Evolutionary conservation across 1,284 basidiomycete species (phyloP), one percentile per base, ranked within the genome.

Genomic region (Malassezia psittaci): DNA sequence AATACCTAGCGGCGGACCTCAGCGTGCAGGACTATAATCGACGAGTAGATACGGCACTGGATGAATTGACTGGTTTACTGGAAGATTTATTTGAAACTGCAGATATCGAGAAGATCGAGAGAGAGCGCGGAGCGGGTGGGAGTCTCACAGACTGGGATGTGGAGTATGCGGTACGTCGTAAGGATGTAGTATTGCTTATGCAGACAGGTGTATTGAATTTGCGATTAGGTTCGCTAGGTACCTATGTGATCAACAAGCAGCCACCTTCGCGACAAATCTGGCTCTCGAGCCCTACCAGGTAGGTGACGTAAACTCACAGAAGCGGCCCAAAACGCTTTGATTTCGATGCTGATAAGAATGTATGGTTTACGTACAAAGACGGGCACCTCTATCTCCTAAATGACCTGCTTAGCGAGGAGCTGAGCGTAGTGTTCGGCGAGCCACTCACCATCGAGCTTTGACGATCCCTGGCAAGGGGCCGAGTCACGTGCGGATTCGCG

Each of bases 241-340:
- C 88, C n/a, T 98, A 96, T 78, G 93, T 96, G 39, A 87, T 98
- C 78, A 98, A 98, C 79, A 98, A 98, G 79, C 93, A 98, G 76
- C 93, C 93, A 9, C 93, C 94, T 5, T 96, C 96, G 75, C 90
- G 90, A 77, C 94, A 98, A 76, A 96, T 98, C 71, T 98, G 93
- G 93, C 80, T 98, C 34, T 91, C 88, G 11, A 93, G 89, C 35
- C 93, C 93, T 0, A 62, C 55, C 21, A 68, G 65, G 68, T 72
- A 52, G 11, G 67, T 45, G 39, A 5, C n/a, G n/a, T 43, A 18
- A 36, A 4, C 41, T 43, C 13, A 43, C 18, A 2, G 39, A 60
- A 72, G 69, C 41, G 71, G 71, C 7, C 71, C 71, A 0, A 72
- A 74, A 48, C 62, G 71, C 24, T 73, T 73, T 53, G 70, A 73